Percentiles rank a stretch among this genome's conserved stretches.
These are phyloP conservation scores for Candida berthetii DNA, from an alignment of 805 yeast species.

Conservation along the genomic window DNA sequence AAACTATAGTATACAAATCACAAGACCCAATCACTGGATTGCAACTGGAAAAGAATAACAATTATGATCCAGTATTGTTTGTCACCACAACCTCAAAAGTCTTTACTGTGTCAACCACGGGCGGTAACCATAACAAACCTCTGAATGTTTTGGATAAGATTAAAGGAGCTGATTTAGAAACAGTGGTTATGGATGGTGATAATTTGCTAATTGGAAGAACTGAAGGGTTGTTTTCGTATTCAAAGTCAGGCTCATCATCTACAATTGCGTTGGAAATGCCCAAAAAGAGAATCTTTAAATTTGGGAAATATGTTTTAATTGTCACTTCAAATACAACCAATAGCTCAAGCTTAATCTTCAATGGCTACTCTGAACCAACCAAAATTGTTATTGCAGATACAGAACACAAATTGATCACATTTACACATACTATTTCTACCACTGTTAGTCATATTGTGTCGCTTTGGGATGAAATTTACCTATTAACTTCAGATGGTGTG, in stretches of 20 bases:
- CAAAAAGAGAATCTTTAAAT: conserved; percentile 45
- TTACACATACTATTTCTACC: conserved; percentile 61
- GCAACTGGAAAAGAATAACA: conserved; percentile 37
- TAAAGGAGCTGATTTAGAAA: conserved; percentile 40
- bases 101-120: conserved; percentile 68
- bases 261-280: conserved; percentile 51
- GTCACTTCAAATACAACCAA: conserved; percentile 41
- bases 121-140: conserved; percentile 68
- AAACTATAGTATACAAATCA: conserved; percentile 64
- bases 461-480: conserved; percentile 49
- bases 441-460: conserved; percentile 53
- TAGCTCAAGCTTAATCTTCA: conserved; percentile 24
- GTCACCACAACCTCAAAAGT: conserved; percentile 73
- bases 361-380: conserved; percentile 35
- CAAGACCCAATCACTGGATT: conserved; percentile 80
- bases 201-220: conserved; percentile 60
- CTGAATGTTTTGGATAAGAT: conserved; percentile 35
- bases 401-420: conserved; percentile 62
- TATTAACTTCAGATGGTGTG: conserved; percentile 72
- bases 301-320: conserved; percentile 51
- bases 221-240: conserved; percentile 61
- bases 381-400: conserved; percentile 65
- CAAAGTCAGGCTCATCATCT: conserved; percentile 44
- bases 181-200: conserved; percentile 32
- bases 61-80: conserved; percentile 47